Evolutionary conservation across 352 stramenopile species (phyloP), one percentile per base, ranked within the genome.

Genomic region (Plasmopara halstedii): DNA sequence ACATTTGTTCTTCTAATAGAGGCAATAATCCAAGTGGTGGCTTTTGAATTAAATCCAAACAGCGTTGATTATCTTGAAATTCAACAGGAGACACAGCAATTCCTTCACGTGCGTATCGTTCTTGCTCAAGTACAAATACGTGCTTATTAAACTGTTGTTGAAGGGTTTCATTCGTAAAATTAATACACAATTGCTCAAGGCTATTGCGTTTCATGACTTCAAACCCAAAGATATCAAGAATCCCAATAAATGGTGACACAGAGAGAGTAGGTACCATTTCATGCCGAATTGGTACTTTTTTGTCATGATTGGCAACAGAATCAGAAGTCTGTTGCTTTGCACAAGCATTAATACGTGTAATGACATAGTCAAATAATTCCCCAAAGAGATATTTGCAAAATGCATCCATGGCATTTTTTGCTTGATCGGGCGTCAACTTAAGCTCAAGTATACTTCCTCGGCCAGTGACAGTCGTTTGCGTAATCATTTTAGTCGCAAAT

Each of bases 211-310:
- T 61, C 77, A 96, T 90, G 15, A 85, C 81, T 51, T 96, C 85
- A 48, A 96, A 95, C 8, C 85, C 85, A 52, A 96, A 96, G 33
- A 96, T 96, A 53, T 96, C 85, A 13, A 96, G 62, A 20, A 96
- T 92, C 9, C 83, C 85, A 38, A 95, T 93, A 18, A 89, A 91
- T 1, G 69, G 62, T 34, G 48, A 19, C 9, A 20, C 14, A 1
- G 36, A 25, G 20, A 46, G 43, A 1, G 39, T 6, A 8, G 34
- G n/a, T n/a, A n/a, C n/a, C 25, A 29, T 4, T 29, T 29, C 11
- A 11, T 29, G 25, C 3, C 7, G 25, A 15, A 64, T 56, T 14
- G 39, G 50, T 14, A 38, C 64, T 14, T 56, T 54, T 18, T 64
- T 51, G 21, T 59, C 22, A n/a, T n/a, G n/a, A n/a, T n/a, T n/a